Evolutionary conservation across 2,329 filamentous ascomycete genomes (phyloP), one percentile per base, ranked within the genome.

Genomic region (Fusarium beomiforme): DNA sequence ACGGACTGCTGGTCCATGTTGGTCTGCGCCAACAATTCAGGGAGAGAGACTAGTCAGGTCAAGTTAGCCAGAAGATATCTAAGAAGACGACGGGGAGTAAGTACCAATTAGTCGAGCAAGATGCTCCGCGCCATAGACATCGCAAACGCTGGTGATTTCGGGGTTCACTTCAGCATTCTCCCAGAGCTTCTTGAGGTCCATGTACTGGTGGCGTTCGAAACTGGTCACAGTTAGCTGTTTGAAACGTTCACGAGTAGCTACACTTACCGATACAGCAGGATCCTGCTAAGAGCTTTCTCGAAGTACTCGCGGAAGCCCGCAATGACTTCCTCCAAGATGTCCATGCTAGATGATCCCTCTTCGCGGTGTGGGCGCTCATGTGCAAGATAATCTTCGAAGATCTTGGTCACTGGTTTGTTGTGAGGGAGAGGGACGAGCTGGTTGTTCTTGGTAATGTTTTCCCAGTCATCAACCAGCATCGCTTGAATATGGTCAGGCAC

Each of bases 1-100:
- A 97, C 93, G 5, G 94, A 95, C 79, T 97, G 94, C 57, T 92
- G 87, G 78, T 98, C 96, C 94, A 99, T 97, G 82, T 98, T 98
- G 56, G 96, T 99, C 80, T 99, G 96, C 7, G 95, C 95, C 69
- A 98, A 91, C 42, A 98, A 90, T 79, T 99, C 96, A 1, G 96
- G 95, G 75, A 98, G 90, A 2, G 92, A 92, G 6, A 97, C 95
- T 97, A 74, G 61, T 29, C 41, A 29, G 39, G 24, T 44, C 68
- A 44, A 33, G 49, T 74, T 47, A 70, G 68, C 31, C 43, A 23
- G 16, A 42, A 46, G 17, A 8, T 16, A 16, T 34, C 19, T 9
- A 33, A 23, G 11, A 23, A 21, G 41, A 24, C 19, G 42, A 44
- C 33, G 8, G 39, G 21, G 29, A 23, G 19, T 16, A 82, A 88